Evolutionary conservation across 768 basidiomycete species (phyloP), one percentile per base, ranked within the genome.

Genomic region (Coprinellus micaceus): DNA sequence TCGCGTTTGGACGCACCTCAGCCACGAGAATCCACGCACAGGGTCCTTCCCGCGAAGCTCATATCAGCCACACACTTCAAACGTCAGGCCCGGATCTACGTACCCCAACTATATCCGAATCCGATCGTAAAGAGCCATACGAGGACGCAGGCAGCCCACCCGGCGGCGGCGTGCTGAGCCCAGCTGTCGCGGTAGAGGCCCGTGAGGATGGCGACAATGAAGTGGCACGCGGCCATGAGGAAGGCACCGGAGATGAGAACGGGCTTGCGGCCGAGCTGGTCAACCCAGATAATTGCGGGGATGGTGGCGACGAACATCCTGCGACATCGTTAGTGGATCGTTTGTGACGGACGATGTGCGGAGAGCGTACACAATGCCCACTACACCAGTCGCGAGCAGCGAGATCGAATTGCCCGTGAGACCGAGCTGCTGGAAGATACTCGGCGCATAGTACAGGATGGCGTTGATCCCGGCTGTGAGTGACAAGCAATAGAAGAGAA

Each of bases 211-310:
- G 86, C 88, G 44, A 91, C 74, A 40, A 88, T 83, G 54, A 90
- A 69, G 63, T 90, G 88, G 56, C 86, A 86, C 77, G 66, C 73
- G 40, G 82, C 87, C 87, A 88, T 89, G 40, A 85, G 62, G 69
- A 89, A 83, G 3, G 86, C 87, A 7, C 87, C 87, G n/a, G 84
- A 86, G 22, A 88, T 70, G 56, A 88, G 66, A 41, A 89, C 83
- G 6, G 89, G 89, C 68, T 84, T 88, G 33, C 89, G 82, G 21
- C 89, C 90, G 24, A 84, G 64, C 59, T 87, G 81, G 69, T 91
- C 89, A 29, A 92, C 80, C 76, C 84, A 91, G n/a, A 91, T 75
- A 19, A 91, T 88, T 2, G 89, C 88, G 3, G 89, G 89, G 57
- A 91, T 86, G 0, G 89, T 90, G 2, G 88, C 84, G 56, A 88